Conservation (phyloP, 805 yeast genomes). For the Scheffersomyces lignosus region DNA sequence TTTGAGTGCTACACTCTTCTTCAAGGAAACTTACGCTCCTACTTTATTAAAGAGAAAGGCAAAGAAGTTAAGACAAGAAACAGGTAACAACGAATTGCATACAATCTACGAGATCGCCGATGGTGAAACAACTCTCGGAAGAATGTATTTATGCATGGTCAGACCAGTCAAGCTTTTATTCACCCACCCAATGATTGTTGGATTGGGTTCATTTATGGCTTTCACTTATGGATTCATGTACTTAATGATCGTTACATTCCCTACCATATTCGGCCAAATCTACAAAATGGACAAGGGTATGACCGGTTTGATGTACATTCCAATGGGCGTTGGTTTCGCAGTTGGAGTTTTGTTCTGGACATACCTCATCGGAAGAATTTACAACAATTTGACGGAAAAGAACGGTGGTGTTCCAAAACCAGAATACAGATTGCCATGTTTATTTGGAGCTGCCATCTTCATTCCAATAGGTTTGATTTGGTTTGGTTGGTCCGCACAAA, state of each 20-base stretch:
- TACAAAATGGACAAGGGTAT: slow-evolving; percentile 51
- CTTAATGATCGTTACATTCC: slow-evolving; percentile 60
- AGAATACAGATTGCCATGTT: slow-evolving; percentile 56
- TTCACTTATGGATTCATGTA: slow-evolving; percentile 67
- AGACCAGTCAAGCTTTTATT: slow-evolving; percentile 55
- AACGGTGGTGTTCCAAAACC: slow-evolving; percentile 61
- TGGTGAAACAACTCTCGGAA: slow-evolving; percentile 40
- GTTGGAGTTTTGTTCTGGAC: slow-evolving; percentile 54
- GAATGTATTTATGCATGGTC: slow-evolving; percentile 46
- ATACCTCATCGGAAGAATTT: slow-evolving; percentile 40
- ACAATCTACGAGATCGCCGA: slow-evolving; percentile 63
- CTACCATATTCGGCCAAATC: slow-evolving; percentile 45
- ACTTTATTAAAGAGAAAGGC: slow-evolving; percentile 50
- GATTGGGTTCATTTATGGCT: slow-evolving; percentile 64
- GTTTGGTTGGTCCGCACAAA: slow-evolving; percentile 72
- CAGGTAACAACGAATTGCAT: slow-evolving; percentile 57
- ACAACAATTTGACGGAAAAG: slow-evolving; percentile 31
- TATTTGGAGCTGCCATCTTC: slow-evolving; percentile 49
- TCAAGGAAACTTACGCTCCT: slow-evolving; percentile 62
- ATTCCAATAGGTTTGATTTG: slow-evolving; percentile 63
- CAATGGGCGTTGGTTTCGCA: slow-evolving; percentile 56
- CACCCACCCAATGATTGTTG: slow-evolving; percentile 63
- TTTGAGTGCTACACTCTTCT: slow-evolving; percentile 46
- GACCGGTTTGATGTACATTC: slow-evolving; percentile 58
- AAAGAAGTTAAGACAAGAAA: slow-evolving; percentile 43